Evolutionary conservation across 2,329 filamentous ascomycete species (phyloP).

Genomic region (Chaetomium sp.): DNA sequence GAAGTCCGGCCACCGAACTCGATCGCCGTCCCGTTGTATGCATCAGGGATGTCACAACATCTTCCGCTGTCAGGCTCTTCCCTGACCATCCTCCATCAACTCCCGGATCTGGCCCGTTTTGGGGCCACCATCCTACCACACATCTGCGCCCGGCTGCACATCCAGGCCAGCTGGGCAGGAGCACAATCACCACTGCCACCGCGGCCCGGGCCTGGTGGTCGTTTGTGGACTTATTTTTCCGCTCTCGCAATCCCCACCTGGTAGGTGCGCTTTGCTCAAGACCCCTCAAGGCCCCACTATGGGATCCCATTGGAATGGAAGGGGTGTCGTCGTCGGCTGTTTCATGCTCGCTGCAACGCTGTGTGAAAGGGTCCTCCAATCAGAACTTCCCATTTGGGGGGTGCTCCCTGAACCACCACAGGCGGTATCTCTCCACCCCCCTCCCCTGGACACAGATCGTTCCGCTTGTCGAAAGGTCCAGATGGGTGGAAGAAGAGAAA

Average conservation of each 20-base stretch:
- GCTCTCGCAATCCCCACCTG: background rate
- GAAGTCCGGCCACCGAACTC: background rate
- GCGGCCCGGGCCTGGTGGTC: no score
- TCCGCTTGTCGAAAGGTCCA: background rate
- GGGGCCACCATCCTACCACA: no score
- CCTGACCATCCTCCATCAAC: background rate
- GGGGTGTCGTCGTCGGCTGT: constrained; percentile 2
- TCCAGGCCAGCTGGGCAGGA: no score
- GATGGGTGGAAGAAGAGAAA: no score
- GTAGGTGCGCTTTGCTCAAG: background rate
- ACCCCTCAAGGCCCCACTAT: background rate
- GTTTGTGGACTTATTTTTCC: background rate
- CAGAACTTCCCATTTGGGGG: background rate
- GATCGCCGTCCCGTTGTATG: background rate
- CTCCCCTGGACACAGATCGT: constrained; percentile 2
- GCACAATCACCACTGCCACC: no score
- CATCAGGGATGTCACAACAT: background rate
- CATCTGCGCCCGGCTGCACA: no score
- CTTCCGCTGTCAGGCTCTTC: background rate
- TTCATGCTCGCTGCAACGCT: constrained; percentile 7
- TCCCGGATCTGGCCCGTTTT: background rate
- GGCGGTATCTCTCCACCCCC: background rate
- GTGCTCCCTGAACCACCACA: background rate
- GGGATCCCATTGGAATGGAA: background rate
- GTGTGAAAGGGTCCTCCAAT: constrained; percentile 3